These are phyloP conservation scores for Sicyos baderoa DNA, from an alignment of 306 rosid genomes.

Conservation along the genomic window DNA sequence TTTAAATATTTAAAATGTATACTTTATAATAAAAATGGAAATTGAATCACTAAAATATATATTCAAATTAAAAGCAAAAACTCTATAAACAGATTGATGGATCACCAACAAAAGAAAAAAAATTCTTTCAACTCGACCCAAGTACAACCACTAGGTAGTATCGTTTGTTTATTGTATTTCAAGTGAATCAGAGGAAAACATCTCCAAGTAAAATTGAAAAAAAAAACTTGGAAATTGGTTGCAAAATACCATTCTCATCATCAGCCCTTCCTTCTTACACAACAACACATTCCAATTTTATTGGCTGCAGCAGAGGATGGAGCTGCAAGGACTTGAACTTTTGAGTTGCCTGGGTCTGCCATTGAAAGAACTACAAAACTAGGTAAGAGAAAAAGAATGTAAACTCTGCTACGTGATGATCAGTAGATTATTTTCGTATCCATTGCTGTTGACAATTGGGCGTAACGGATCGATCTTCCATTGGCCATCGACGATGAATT, in stretches of 20 bases:
- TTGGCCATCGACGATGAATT: constrained; percentile 87
- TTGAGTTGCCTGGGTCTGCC: neutral
- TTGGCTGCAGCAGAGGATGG: constrained; percentile 41
- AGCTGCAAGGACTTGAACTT: constrained; percentile 47
- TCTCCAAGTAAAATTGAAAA: constrained; percentile 31
- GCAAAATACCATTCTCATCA: neutral
- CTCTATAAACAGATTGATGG: no score
- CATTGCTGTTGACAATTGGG: constrained; percentile 44
- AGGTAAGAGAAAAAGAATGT: neutral
- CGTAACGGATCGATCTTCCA: constrained; percentile 85
- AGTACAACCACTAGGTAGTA: no score
- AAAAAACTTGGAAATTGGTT: constrained; percentile 39
- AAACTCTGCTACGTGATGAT: constrained; percentile 27
- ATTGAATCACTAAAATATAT: no score
- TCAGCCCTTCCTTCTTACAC: no score
- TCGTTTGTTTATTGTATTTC: neutral
- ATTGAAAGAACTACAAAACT: neutral
- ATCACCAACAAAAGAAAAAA: no score
- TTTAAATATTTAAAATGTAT: no score
- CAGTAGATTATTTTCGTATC: constrained; percentile 61
- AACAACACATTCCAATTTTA: neutral
- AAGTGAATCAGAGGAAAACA: constrained; percentile 33
- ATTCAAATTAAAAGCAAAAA: no score
- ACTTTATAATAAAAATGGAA: no score
- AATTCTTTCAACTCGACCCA: no score